Base-by-base conservation (phyloP, 306 rosid genomes). In the Vigna angularis region DNA sequence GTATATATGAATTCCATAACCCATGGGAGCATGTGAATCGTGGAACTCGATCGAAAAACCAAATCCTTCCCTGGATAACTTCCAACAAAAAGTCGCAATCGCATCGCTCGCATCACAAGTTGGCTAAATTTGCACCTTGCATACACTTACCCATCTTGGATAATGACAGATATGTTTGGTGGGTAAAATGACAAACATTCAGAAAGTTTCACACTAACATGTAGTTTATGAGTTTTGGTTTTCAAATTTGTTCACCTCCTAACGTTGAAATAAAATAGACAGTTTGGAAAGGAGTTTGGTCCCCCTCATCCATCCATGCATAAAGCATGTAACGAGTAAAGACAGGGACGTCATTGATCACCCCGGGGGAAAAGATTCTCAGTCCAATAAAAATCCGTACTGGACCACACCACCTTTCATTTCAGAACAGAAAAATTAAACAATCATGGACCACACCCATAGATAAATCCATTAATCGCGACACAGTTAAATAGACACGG, bases 361-460 rank as follows among this genome's bases (percentile, higher is more conserved):
- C 10, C 49, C 50, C 30, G 3, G 18, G 47, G 14, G 5, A 7
- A 8, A 40, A 40, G 44, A 61, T 61, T 8, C 16, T 10, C 15
- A 30, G 48, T 17, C 9, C 66, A 20, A 47, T 6, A 59, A 22
- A 63, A 20, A 58, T 58, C 50, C 52, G 20, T 24, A 55, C 28
- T 42, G 28, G 57, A 59, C 68, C 73, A 58, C 79, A 38, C 34
- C 17, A 4, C 38, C 70, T 47, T 47, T 79, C 42, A 49, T 38
- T 40, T 76, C 58, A 53, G 4, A 66, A 56, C 69, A 64, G 47
- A 79, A 63, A 68, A 44, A 30, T 18, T 1, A 57, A 50, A 62
- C 17, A 47, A 74, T 14, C 48, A 80, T 42, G 87, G 87, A 66
- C 85, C 87, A 84, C n/a, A 74, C n/a, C 52, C 18, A 38, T 18